A percentile compares a stretch with the other conserved stretches of the same genome.
Evolutionary conservation across 345 rosid genomes (phyloP).

Genomic region (Salix viminalis): DNA sequence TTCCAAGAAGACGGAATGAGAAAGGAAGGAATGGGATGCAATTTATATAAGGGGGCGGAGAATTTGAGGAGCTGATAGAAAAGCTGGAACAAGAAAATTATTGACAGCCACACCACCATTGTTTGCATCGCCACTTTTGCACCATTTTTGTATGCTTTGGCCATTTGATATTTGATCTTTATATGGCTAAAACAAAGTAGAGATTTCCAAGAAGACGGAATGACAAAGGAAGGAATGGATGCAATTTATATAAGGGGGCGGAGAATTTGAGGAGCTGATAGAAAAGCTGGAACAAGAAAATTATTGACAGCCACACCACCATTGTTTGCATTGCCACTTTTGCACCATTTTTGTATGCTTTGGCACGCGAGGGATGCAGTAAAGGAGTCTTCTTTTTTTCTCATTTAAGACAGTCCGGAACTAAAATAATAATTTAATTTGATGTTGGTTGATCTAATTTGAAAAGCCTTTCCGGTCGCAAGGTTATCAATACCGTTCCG

Average conservation of each 20-base stretch:
- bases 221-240: neutral
- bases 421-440: no score
- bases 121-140: constrained; percentile 25
- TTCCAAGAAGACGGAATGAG: constrained; percentile 2
- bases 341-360: neutral
- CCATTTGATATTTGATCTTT: neutral
- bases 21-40: neutral
- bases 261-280: constrained; percentile 38
- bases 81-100: constrained; percentile 24
- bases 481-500: no score
- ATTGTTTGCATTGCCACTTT: constrained; percentile 28
- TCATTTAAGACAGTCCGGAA: no score
- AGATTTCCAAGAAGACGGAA: constrained; percentile 1
- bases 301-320: constrained; percentile 15
- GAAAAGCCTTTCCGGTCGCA: no score
- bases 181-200: neutral
- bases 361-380: neutral
- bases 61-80: constrained; percentile 24
- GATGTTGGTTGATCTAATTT: no score
- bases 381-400: neutral
- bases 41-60: constrained; percentile 49
- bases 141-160: no score
- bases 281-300: constrained; percentile 18
- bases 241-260: constrained; percentile 40
- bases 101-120: constrained; percentile 13